Evolutionary conservation across 371 early-diverging fungal genomes (phyloP), one percentile per base, ranked within the genome.

Genomic region (Circinella umbellata): DNA sequence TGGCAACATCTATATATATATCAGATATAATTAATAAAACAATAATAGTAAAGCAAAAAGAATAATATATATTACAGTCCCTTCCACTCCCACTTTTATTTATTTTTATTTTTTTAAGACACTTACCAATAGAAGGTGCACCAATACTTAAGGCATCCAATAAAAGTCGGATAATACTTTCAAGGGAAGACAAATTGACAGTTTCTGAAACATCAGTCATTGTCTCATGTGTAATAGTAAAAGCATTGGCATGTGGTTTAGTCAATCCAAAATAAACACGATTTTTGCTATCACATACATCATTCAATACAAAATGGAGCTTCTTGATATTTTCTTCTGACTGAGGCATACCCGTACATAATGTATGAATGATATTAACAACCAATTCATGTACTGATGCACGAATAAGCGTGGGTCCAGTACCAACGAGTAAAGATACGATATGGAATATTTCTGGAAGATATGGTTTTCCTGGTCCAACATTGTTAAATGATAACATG

Each of bases 311-410:
- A 60, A 82, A 79, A 11, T 84, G 79, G 46, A 94, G 73, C 67
- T 87, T 88, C 39, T 87, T 81, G 47, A 89, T 73, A 59, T 85
- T 86, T 11, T 82, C 89, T 18, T 90, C 89, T 14, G 86, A 79
- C 18, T 89, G 68, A 2, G 87, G 81, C 46, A 87, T 82, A 18
- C 88, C 86, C 14, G 95, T 94, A 61, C 92, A 93, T 20, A 97
- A 73, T 1, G 93, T 90, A 71, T 96, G 98, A 18, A 98, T 91
- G 9, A 94, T 85, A 71, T 98, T 96, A 60, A 96, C 89, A 17
- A 95, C 91, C 47, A 96, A 87, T n/a, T 96, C 97, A 72, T 96
- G 96, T 10, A 96, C 88, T 8, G 96, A 91, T 0, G 93, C 82
- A 13, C 97, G 89, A 57, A 95, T 91, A 20, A 93, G 76, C 0